Base-by-base conservation (phyloP, 768 basidiomycete species). In the Asterophora lycoperdoides region DNA sequence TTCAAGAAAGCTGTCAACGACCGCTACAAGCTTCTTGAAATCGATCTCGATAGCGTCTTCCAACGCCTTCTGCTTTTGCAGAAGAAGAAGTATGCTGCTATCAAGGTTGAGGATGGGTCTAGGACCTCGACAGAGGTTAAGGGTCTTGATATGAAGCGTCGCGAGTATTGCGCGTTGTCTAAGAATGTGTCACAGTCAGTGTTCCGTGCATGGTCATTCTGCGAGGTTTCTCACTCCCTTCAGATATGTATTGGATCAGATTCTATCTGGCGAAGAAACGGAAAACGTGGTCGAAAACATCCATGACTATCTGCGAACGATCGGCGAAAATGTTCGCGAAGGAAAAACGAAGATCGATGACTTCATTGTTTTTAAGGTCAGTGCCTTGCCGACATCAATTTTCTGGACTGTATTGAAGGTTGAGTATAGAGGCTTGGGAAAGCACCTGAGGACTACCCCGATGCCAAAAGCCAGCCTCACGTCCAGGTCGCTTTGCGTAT, bases 1-100 rank as follows among this genome's bases (percentile, higher is more conserved):
- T 89, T 99, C 78, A 98, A 98, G 72, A 93, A 92, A 64, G 85
- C 86, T 5, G 94, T 98, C 59, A 99, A 99, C 60, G 92, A 98
- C 49, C 82, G 89, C 15, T 98, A 97, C 71, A 89, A 81, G 63
- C 78, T 97, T 18, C 84, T 99, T 39, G 96, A 99, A 64, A 99
- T 99, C 52, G 96, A 99, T 62, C 76, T 97, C 13, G 95, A 99
- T 60, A 83, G 88, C 2, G 79, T 98, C 30, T 99, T 99, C 73
- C 83, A 95, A 60, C 82, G 96, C 0, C 75, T 99, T 35, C 69
- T 99, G 1, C 78, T 99, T 9, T 70, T 99, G 46, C 95, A 98
- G 62, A 99, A 99, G 79, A 99, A 99, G 76, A 98, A 99, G 68
- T 99, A 99, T 57, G 96, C 96, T 0, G 96, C 96, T 0, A 75